These are phyloP conservation scores for Penicillium alfredii DNA, from an alignment of 495 filamentous ascomycete genomes.

Conservation along the genomic window DNA sequence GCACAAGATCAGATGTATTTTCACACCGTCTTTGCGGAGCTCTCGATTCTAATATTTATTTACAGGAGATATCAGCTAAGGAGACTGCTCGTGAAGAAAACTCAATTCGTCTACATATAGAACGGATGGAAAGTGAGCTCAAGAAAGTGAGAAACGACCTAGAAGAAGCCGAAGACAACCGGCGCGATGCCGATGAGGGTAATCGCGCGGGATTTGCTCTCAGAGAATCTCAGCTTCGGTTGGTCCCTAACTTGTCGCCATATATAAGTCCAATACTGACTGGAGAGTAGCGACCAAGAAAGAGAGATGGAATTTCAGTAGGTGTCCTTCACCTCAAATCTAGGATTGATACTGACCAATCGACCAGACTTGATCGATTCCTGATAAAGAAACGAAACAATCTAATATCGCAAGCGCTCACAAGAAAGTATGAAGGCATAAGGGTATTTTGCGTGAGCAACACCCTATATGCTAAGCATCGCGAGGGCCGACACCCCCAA, in stretches of 20 bases:
- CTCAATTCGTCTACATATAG: neutral
- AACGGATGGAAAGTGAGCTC: conserved; percentile 6
- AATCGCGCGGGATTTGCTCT: too few species aligned
- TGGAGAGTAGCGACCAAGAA: conserved; percentile 9
- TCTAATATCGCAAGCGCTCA: conserved; percentile 1
- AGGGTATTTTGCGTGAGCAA: conserved; percentile 34
- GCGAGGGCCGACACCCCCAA: neutral
- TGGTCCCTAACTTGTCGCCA: too few species aligned
- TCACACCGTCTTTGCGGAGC: neutral
- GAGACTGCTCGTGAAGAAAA: conserved; percentile 11
- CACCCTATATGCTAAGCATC: conserved; percentile 18
- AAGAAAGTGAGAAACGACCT: conserved; percentile 3
- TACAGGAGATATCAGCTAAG: conserved; percentile 14
- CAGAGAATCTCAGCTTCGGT: too few species aligned
- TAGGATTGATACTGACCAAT: neutral
- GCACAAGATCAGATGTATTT: conserved; percentile 23
- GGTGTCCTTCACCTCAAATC: neutral
- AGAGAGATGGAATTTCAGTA: conserved; percentile 10
- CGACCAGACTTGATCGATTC: conserved; percentile 8
- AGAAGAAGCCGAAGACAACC: neutral
- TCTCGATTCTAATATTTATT: neutral
- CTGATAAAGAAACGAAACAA: conserved; percentile 15
- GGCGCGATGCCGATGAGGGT: neutral
- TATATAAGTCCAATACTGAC: conserved; percentile 2
- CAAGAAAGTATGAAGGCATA: neutral